These are phyloP conservation scores for Hanseniaspora lachancei DNA, from an alignment of 805 yeast genomes.

Conservation along the genomic window DNA sequence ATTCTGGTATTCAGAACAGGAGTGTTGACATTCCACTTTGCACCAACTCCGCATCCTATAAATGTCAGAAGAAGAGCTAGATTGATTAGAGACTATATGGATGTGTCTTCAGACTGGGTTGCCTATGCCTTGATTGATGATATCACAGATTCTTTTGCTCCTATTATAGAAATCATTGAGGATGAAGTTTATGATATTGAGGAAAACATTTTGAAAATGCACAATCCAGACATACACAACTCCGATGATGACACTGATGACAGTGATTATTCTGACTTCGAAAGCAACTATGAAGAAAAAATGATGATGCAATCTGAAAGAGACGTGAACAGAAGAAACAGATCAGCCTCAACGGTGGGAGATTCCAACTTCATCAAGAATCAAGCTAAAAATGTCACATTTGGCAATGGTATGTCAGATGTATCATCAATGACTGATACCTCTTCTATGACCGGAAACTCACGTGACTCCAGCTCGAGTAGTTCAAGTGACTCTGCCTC, in stretches of 20 bases:
- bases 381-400: background rate
- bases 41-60: conserved; percentile 90
- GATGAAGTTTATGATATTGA: conserved; percentile 91
- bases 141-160: conserved; percentile 94
- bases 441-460: conserved; percentile 16
- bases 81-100: conserved; percentile 70
- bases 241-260: conserved; percentile 25
- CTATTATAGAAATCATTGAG: conserved; percentile 87
- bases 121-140: conserved; percentile 94
- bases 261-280: conserved; percentile 14
- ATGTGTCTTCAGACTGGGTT: conserved; percentile 91
- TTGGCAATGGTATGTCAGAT: conserved; percentile 8
- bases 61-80: conserved; percentile 91
- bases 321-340: conserved; percentile 17
- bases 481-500: conserved; percentile 21
- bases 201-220: conserved; percentile 78
- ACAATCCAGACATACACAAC: conserved; percentile 41
- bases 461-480: conserved; percentile 15
- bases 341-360: conserved; percentile 6
- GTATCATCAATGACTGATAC: conserved; percentile 16
- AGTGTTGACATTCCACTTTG: conserved; percentile 83
- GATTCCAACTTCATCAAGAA: background rate
- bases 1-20: conserved; percentile 84
- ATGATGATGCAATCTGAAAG: conserved; percentile 13
- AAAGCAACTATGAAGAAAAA: conserved; percentile 9